Base-by-base conservation (phyloP, 2,329 filamentous ascomycete genomes). In the Aureobasidium vineae region DNA sequence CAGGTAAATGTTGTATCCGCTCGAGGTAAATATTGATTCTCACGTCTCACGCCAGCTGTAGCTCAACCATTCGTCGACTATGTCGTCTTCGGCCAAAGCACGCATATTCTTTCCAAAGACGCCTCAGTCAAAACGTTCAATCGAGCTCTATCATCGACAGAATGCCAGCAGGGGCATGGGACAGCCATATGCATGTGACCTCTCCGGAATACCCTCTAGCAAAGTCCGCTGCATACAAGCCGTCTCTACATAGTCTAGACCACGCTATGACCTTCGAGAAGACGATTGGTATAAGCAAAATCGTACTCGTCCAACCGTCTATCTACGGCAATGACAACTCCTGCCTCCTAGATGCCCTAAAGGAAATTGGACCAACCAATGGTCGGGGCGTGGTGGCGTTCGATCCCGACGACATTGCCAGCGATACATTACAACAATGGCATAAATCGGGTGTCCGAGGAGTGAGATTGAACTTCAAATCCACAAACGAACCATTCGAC, bases 151-250 rank as follows among this genome's bases (percentile, higher is more conserved):
- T 74, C 2, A 70, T 71, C 31, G 45, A 64, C 16, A 70, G 73
- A 41, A 78, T 82, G 65, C 81, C 82, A 3, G 66, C 69, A 16
- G 77, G 77, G 16, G 78, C 85, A 66, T 88, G 85, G 85, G 85
- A 87, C 72, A 83, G 81, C 60, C 86, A 88, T 73, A 88, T 88
- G 84, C 86, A 88, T 72, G 81, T 88, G 40, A 79, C 87, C 57
- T 83, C 86, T 63, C 84, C 83, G 0, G 71, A 76, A 23, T 88
- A 84, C 71, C 80, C 83, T 1, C 73, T 86, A 10, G 75, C 78
- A 31, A 68, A 78, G 8, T 71, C 76, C 36, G 85, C 85, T 40
- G 75, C 78, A 68, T 88, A 88, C 75, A 75, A 74, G 21, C 85
- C 86, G 3, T 72, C 73, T 2, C 70, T 79, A 15, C 81, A 85